Evolutionary conservation across 2,329 filamentous ascomycete species (phyloP).

Genomic region (Sarocladium oryzae): DNA sequence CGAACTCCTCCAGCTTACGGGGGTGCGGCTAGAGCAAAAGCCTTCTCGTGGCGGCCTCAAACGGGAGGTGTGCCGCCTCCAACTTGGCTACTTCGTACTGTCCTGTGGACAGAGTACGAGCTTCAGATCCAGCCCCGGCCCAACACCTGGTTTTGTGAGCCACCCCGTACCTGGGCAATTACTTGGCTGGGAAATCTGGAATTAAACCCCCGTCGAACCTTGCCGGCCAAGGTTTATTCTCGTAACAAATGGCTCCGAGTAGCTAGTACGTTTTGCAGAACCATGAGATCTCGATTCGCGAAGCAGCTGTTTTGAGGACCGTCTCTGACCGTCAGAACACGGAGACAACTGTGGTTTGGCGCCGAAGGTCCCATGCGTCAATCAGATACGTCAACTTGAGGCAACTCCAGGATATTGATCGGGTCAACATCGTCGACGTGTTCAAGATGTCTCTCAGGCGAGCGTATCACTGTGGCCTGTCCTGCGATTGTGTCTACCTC

Average conservation of each 20-base stretch:
- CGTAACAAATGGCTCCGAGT: background rate
- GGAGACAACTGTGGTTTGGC: background rate
- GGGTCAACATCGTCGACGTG: background rate
- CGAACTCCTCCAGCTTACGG: too few relatives aligned
- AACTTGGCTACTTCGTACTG: too few relatives aligned
- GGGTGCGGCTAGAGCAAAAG: too few relatives aligned
- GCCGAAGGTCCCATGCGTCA: background rate
- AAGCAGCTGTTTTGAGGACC: background rate
- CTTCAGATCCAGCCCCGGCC: too few relatives aligned
- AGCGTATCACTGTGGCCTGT: background rate
- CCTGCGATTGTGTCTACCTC: background rate
- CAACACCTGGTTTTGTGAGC: too few relatives aligned
- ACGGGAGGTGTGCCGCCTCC: too few relatives aligned
- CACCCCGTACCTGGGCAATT: too few relatives aligned
- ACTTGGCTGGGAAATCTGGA: too few relatives aligned
- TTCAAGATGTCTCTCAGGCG: background rate
- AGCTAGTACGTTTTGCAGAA: too few relatives aligned
- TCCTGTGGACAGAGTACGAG: too few relatives aligned
- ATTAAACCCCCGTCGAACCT: constrained; percentile 4
- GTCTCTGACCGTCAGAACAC: background rate
- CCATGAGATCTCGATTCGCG: background rate
- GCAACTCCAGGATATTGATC: background rate
- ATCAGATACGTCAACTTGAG: background rate
- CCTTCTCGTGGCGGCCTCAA: too few relatives aligned
- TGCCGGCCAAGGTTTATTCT: background rate